phyloP scores from a whole-genome alignment of 495 filamentous ascomycete genomes.

The Podospora australis region DNA sequence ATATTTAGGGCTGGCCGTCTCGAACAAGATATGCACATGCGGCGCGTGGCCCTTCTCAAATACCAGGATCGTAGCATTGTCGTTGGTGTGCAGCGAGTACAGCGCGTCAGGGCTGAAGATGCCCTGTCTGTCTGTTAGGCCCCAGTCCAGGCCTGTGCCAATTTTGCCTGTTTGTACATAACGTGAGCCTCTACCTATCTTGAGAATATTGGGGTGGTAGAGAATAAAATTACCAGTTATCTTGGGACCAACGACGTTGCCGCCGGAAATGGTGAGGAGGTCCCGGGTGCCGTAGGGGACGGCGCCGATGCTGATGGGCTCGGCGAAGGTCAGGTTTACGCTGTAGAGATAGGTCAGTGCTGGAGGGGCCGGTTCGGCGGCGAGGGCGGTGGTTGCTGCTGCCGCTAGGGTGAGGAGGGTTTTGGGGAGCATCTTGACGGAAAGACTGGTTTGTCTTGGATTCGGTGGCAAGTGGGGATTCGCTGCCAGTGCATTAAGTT shows the following conservation, averaged over 20 bases:
- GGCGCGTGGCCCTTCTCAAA: conserved; percentile 21
- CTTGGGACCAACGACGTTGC: conserved; percentile 18
- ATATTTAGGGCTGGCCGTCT: conserved; percentile 21
- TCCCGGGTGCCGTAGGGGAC: conserved; percentile 15
- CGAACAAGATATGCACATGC: conserved; percentile 19
- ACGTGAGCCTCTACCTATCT: not conserved
- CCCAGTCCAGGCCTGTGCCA: conserved; percentile 19
- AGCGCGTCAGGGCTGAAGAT: conserved; percentile 21
- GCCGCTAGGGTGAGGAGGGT: conserved; percentile 7
- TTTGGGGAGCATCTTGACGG: not conserved
- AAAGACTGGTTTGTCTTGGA: not conserved
- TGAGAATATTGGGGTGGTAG: not conserved
- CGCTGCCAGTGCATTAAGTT: not conserved
- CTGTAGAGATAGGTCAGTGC: conserved; percentile 16
- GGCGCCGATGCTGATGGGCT: conserved; percentile 12
- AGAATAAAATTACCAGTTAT: conserved; percentile 15
- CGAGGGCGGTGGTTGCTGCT: not conserved
- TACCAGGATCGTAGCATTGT: conserved; percentile 20
- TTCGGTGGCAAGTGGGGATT: not conserved
- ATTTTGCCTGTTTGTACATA: conserved; percentile 13
- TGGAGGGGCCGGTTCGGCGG: conserved; percentile 11
- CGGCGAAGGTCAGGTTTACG: conserved; percentile 20
- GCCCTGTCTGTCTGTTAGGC: conserved; percentile 17
- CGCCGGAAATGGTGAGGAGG: conserved; percentile 18
- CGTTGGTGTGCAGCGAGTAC: conserved; percentile 17